Evolutionary conservation across 352 stramenopile species (phyloP), one percentile per base, ranked within the genome.

Genomic region (Phytophthora colocasiae): DNA sequence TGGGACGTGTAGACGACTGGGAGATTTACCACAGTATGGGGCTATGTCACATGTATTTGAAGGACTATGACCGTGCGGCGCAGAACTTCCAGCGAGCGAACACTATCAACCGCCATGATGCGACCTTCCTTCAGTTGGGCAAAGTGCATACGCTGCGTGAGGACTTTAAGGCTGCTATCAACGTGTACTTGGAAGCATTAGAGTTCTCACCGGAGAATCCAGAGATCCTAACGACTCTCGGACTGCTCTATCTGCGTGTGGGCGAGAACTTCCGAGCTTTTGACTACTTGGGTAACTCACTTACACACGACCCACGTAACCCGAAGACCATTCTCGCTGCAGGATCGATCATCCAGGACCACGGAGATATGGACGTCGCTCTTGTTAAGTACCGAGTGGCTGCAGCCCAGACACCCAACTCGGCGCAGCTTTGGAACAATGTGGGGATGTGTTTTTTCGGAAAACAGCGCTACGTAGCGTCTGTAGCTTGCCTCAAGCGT

Each of bases 401-500:
- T 14, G 93, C 93, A 3, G 88, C 93, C 24, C 87, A 97, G 66
- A 98, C 87, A 15, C 92, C 95, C 14, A 96, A 98, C 75, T 96
- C 86, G 56, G 87, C 95, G 1, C 90, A 98, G 70, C 77, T 98
- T 12, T 98, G 93, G 93, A 98, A 98, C 79, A 98, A 98, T 70
- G 89, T 98, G 43, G 93, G 92, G 49, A 98, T 98, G 95, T 98
- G 93, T 65, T 98, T 98, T 66, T 98, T 98, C 66, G 91, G 91
- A 31, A 98, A 98, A 73, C 84, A 95, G 66, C 85, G 81, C 8
- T 93, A 80, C 63, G 89, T 92, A 39, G 77, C 89, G 64, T 93
- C 92, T 0, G 83, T 98, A 6, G 83, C 94, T 34, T 98, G 92
- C 34, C 80, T 98, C 12, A 98, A 98, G 74, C 81, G 91, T 2